Base-by-base conservation (phyloP, 768 basidiomycete species). In the Rhodotorula graminis region DNA sequence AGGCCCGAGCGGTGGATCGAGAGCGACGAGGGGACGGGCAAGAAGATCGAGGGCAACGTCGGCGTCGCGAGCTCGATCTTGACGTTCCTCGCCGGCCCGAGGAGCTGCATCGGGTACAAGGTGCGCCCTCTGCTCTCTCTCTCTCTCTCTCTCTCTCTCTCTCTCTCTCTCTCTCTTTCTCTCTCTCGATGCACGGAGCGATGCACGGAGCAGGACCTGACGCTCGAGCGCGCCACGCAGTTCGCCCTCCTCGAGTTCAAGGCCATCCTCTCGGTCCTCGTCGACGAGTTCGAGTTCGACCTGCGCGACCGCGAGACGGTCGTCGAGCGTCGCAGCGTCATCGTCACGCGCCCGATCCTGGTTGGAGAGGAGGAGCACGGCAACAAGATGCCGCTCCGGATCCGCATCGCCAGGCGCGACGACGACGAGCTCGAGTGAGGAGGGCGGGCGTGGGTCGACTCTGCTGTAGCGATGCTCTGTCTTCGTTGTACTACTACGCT, bases 1-100 rank as follows among this genome's bases (percentile, higher is more conserved):
- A 82, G 85, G 82, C 87, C 87, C 50, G 86, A 86, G 72, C 81
- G 87, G 46, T 88, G 85, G 86, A 79, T 82, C 62, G 79, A 81
- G 42, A 74, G 78, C 46, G 81, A 80, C 47, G 81, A 52, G 0
- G 67, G 66, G n/a, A 42, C 80, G 64, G 80, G 80, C 65, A 80
- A 79, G 29, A 81, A 85, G 47, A 72, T 72, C 29, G 64, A 73
- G 44, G 67, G 72, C 31, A 49, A 50, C 15, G 85, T 83, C 49
- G 88, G 87, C 42, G 79, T 88, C 69, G 86, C 84, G 77, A 82
- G 84, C 2, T 84, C 85, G 69, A 71, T 69, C 31, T 27, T 75
- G 23, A 75, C 70, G 3, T 75, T 75, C 65, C 46, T 75, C 11
- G 70, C 74, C 2, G 74, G 67, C 0, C 71, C 71, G 27, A 47